Base-by-base conservation (phyloP, 202 grass and related monocot genomes). In the Setaria italica region DNA sequence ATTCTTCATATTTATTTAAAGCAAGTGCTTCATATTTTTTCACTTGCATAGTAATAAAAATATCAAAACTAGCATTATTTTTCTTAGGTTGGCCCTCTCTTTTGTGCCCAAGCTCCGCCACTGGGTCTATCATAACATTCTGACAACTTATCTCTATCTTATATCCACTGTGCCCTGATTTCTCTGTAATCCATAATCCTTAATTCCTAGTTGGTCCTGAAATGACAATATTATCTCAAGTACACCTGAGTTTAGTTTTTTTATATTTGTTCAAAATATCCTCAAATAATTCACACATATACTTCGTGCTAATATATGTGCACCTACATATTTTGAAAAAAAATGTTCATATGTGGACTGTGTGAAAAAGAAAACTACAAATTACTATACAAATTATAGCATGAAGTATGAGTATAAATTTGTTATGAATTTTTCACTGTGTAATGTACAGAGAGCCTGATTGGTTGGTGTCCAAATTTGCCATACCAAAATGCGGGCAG, bases 181-280 rank as follows among this genome's bases (percentile, higher is more conserved):
- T 66, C 41, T 70, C 33, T 86, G 0, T 67, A 29, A 21, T 60
- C 21, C 39, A 42, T 82, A 81, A 6, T 81, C 81, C 29, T 81
- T 75, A 87, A 45, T 81, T 49, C 37, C 21, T 80, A 25, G 37
- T 47, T 8, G 35, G 17, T 80, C 85, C 9, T 17, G 16, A 47
- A 5, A 58, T 56, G 69, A 70, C 21, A 75, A 57, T 81, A 25
- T 81, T 65, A 66, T 48, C 29, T 69, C 11, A 57, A 37, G 39
- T 45, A 62, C 55, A 30, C 55, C 55, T n/a, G n/a, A 62, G 39
- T 47, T 30, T 62, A 77, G 39, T 25, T 47, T 30, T 15, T 58
- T 46, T 32, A 46, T 13, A 62, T 59, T 78, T 78, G 12, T 72
- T 50, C 6, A 48, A 72, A 50, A 15, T 46, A 62, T 30, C n/a